Conservation (phyloP, 202 grass and related monocot genomes). For the Panicum virgatum region DNA sequence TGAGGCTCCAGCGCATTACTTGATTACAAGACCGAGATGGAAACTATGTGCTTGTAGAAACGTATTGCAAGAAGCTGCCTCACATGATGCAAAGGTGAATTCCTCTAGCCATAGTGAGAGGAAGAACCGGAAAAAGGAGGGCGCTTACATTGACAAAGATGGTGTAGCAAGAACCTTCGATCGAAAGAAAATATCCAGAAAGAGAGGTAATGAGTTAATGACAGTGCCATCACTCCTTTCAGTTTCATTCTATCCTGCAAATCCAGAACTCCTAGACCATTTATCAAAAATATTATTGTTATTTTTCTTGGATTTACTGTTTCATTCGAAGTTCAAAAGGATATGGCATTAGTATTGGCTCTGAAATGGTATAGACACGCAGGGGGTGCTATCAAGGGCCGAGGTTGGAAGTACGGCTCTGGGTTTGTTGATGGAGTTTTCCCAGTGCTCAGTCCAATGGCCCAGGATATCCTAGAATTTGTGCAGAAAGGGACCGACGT, state of each 20-base stretch:
- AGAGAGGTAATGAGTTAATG: constrained; percentile 69
- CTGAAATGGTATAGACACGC: constrained; percentile 29
- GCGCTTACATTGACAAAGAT: constrained; percentile 78
- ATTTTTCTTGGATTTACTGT: not conserved
- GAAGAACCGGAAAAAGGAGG: constrained; percentile 38
- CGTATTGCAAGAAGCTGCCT: constrained; percentile 12
- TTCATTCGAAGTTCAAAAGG: not conserved
- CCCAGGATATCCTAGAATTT: constrained; percentile 73
- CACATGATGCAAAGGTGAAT: constrained; percentile 35
- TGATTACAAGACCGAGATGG: constrained; percentile 39
- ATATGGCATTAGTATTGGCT: not conserved
- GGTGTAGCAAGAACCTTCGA: constrained; percentile 57
- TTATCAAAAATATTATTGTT: not conserved
- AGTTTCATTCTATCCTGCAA: not conserved
- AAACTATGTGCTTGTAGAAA: constrained; percentile 38
- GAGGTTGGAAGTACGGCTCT: constrained; percentile 89
- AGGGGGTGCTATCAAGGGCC: constrained; percentile 77
- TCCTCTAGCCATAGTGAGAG: constrained; percentile 25
- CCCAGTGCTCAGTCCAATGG: constrained; percentile 83
- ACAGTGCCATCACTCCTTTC: not conserved
- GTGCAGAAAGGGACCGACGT: constrained; percentile 58
- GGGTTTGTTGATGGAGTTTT: constrained; percentile 90
- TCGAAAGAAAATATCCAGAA: constrained; percentile 77
- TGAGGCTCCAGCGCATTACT: constrained; percentile 36
- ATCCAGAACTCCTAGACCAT: not conserved